Percentiles rank a stretch among this genome's conserved stretches.
phyloP scores from a whole-genome alignment of 2,329 filamentous ascomycete species.

The Cladosporium austrohemisphaericum region DNA sequence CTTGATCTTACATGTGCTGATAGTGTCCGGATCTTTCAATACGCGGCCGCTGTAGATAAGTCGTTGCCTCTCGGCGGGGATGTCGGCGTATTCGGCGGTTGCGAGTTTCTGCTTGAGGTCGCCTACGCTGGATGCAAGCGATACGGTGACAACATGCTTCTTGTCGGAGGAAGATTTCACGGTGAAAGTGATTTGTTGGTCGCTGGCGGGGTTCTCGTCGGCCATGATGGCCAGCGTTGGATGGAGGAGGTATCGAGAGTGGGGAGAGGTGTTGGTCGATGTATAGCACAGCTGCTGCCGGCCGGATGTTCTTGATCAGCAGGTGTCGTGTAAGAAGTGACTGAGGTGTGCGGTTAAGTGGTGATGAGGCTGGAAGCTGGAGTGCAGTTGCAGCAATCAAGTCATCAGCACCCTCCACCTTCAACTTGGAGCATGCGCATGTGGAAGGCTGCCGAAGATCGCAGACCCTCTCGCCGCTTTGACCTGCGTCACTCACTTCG shows the following conservation, averaged over 20 bases:
- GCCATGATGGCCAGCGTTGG: constrained; percentile 61
- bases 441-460: too few species aligned
- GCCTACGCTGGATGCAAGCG: constrained; percentile 69
- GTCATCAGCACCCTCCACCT: too few species aligned
- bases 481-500: too few species aligned
- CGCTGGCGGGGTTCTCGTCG: constrained; percentile 43
- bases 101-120: constrained; percentile 90
- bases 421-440: too few species aligned
- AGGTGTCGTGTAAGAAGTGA: too few species aligned
- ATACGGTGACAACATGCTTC: constrained; percentile 77
- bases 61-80: constrained; percentile 82
- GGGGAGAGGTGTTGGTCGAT: background rate
- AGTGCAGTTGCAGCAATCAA: too few species aligned
- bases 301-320: too few species aligned
- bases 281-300: background rate
- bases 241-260: background rate
- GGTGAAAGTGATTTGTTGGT: constrained; percentile 86
- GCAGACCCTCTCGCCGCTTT: too few species aligned
- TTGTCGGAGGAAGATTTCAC: constrained; percentile 94
- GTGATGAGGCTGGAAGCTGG: too few species aligned
- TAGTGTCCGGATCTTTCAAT: constrained; percentile 86
- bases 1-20: constrained; percentile 90
- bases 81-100: constrained; percentile 74
- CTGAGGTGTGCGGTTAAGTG: too few species aligned
- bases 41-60: constrained; percentile 97